Base-by-base conservation (phyloP, 164 flowering plant genomes). In the Sedum album region DNA sequence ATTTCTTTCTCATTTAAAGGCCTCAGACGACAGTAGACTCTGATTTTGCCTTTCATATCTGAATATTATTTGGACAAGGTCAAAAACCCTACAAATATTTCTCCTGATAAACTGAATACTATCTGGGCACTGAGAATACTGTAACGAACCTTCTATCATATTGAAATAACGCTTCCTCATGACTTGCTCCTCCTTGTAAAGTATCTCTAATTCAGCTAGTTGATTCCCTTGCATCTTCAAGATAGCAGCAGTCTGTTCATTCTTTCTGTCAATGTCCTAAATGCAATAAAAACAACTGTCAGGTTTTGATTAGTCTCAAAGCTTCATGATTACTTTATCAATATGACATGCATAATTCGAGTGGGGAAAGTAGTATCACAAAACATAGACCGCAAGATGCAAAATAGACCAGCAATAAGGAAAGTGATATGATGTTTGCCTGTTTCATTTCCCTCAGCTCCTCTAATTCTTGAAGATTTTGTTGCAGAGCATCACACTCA, bases 381-480 rank as follows among this genome's bases (percentile, higher is more conserved):
- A 25, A 66, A 66, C 23, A 28, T 25, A 21, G 31, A n/a, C n/a
- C n/a, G n/a, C n/a, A n/a, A n/a, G n/a, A n/a, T n/a, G n/a, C n/a
- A n/a, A n/a, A n/a, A n/a, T n/a, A n/a, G n/a, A 5, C 18, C 65
- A 35, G 28, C 6, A 6, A 18, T 9, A 68, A 4, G 15, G 33
- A 48, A 31, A 21, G 44, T 5, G 18, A 14, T 1, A 60, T 17
- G n/a, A n/a, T n/a, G 44, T 42, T 25, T 75, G 90, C 99, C 97
- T 93, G 98, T 80, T 92, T 95, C 97, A 92, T 92, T 79, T 92
- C 98, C n/a, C n/a, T n/a, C n/a, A n/a, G n/a, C n/a, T n/a, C n/a
- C n/a, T n/a, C n/a, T n/a, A n/a, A n/a, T n/a, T n/a, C n/a, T n/a
- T n/a, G n/a, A n/a, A n/a, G n/a, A n/a, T n/a, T n/a, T n/a, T n/a